Conservation (phyloP, 1,139 yeast species). For the Hyphopichia wangnamkhiaoensis region DNA sequence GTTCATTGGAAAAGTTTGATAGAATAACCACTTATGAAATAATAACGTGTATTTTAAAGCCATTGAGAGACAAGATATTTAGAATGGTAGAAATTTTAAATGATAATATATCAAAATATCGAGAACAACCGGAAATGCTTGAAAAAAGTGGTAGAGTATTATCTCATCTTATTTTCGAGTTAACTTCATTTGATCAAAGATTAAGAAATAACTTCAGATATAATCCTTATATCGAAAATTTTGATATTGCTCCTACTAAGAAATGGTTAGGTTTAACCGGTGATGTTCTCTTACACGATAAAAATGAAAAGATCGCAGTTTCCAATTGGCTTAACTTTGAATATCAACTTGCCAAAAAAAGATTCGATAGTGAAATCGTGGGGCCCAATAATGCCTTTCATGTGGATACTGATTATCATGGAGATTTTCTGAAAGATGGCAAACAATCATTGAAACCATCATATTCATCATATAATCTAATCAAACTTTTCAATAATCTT, state of each 20-base stretch:
- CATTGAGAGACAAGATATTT: conserved; percentile 50
- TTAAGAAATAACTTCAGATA: conserved; percentile 56
- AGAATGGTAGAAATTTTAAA: conserved; percentile 29
- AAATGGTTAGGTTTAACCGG: conserved; percentile 65
- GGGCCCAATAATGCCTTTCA: conserved; percentile 54
- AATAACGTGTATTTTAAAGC: conserved; percentile 54
- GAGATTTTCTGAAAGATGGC: conserved; percentile 24
- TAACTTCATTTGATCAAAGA: conserved; percentile 59
- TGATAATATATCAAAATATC: conserved; percentile 20
- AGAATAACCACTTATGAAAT: conserved; percentile 48
- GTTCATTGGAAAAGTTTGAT: conserved; percentile 21
- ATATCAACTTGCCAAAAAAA: conserved; percentile 51
- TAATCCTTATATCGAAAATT: conserved; percentile 43
- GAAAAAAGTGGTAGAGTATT: conserved; percentile 51
- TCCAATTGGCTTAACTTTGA: conserved; percentile 69
- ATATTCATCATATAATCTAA: conserved; percentile 61
- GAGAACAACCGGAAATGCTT: conserved; percentile 22
- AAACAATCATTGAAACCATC: conserved; percentile 55
- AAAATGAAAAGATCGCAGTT: conserved; percentile 35
- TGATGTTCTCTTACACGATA: conserved; percentile 45
- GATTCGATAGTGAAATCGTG: conserved; percentile 59
- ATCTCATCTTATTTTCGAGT: conserved; percentile 62
- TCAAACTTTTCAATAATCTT: conserved; percentile 64
- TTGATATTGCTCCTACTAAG: conserved; percentile 28
- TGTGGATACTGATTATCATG: conserved; percentile 63